phyloP scores from a whole-genome alignment of 495 filamentous ascomycete species.

The Neurospora sublineolata region DNA sequence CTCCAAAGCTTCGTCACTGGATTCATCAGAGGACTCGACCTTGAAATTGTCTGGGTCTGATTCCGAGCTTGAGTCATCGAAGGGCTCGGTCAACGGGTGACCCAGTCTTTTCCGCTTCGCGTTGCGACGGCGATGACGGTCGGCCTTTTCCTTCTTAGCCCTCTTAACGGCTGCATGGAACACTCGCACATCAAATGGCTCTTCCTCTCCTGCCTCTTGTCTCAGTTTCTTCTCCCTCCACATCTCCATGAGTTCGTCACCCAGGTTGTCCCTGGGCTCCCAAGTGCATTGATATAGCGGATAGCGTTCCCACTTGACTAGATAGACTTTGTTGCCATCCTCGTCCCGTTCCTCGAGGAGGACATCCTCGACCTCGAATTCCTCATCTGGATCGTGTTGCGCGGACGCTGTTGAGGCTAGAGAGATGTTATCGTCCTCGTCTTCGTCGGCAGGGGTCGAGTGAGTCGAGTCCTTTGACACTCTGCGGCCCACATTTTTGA shows the following conservation, averaged over 20 bases:
- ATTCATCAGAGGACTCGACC: background rate
- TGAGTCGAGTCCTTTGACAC: background rate
- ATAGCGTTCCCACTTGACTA: conserved; percentile 61
- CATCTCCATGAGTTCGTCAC: conserved; percentile 31
- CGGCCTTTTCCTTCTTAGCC: conserved; percentile 16
- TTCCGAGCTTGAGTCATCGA: background rate
- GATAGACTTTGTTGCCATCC: conserved; percentile 36
- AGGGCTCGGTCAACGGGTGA: conserved; percentile 15
- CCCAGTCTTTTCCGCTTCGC: conserved; percentile 32
- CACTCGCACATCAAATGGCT: conserved; percentile 37
- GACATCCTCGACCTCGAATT: conserved; percentile 39
- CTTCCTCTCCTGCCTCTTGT: conserved; percentile 28
- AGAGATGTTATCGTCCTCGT: conserved; percentile 48
- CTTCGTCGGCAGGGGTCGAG: background rate
- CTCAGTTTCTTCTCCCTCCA: conserved; percentile 45
- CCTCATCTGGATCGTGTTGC: conserved; percentile 29
- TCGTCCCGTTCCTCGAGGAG: conserved; percentile 35
- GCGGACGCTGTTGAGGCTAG: conserved; percentile 44
- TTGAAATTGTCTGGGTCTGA: background rate
- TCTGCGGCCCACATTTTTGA: background rate
- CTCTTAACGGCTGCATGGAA: conserved; percentile 28
- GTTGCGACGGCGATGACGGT: conserved; percentile 39
- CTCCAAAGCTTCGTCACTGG: background rate
- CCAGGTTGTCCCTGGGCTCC: conserved; percentile 49
- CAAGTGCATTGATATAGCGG: conserved; percentile 45